phyloP scores from a whole-genome alignment of 495 filamentous ascomycete genomes.

The Penicillium soppii region DNA sequence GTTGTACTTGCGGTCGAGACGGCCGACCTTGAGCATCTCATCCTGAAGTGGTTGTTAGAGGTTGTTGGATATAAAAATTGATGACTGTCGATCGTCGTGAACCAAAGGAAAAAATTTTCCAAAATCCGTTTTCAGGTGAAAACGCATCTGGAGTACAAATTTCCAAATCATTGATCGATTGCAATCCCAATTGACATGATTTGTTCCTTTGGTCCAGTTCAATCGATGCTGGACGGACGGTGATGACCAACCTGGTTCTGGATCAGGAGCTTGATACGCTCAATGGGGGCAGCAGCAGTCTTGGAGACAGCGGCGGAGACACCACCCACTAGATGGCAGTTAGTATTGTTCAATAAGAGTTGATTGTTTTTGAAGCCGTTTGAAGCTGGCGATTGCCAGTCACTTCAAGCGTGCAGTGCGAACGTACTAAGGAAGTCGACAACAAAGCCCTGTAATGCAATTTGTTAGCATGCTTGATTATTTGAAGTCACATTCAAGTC shows the following conservation, averaged over 20 bases:
- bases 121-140: neutral
- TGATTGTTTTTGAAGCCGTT: no score
- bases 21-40: constrained; percentile 99
- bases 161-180: neutral
- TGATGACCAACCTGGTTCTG: constrained; percentile 86
- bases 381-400: constrained; percentile 5
- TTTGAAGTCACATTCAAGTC: no score
- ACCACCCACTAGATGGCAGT: constrained; percentile 82
- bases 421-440: constrained; percentile 98
- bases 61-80: neutral
- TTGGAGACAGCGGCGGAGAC: constrained; percentile 99
- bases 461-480: constrained; percentile 29
- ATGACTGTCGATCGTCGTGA: constrained; percentile 9
- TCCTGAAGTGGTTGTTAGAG: constrained; percentile 58
- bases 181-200: neutral
- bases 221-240: neutral
- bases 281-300: constrained; percentile 98
- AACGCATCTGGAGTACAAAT: neutral
- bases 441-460: constrained; percentile 58
- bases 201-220: neutral
- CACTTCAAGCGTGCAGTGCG: constrained; percentile 4
- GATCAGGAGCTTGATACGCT: constrained; percentile 99
- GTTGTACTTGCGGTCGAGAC: constrained; percentile 95
- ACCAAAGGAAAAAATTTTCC: constrained; percentile 10
- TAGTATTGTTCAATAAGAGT: constrained; percentile 22